Conservation (phyloP, 2,329 filamentous ascomycete genomes). For the Arthrobotrys pseudoclavata region DNA sequence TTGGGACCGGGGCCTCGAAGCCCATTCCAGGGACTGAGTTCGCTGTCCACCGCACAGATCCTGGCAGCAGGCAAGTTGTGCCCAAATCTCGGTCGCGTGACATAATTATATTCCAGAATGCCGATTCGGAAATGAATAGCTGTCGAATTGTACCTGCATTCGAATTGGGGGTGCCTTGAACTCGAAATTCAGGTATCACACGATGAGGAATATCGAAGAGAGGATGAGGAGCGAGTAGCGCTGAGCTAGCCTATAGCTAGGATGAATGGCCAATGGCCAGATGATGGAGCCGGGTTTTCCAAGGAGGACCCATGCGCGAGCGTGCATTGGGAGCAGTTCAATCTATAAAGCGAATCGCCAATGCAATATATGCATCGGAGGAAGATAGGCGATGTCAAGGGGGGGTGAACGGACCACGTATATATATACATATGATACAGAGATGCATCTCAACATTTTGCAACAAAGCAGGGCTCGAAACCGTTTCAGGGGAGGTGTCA, state of each 20-base stretch:
- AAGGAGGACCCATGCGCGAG: constrained; percentile 23
- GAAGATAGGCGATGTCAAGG: constrained; percentile 21
- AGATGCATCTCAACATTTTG: constrained; percentile 29
- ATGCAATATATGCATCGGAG: constrained; percentile 21
- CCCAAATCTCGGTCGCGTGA: neutral
- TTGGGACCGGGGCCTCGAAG: constrained; percentile 74
- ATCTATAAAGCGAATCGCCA: constrained; percentile 22
- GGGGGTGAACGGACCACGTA: constrained; percentile 23
- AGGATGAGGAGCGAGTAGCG: constrained; percentile 30
- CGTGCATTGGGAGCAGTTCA: constrained; percentile 7
- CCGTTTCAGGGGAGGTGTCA: constrained; percentile 15
- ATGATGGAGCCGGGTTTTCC: constrained; percentile 13
- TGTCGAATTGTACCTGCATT: constrained; percentile 60
- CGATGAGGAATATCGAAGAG: constrained; percentile 52
- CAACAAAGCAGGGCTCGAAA: constrained; percentile 7
- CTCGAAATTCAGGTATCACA: constrained; percentile 49
- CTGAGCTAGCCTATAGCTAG: constrained; percentile 24
- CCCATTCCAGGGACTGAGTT: constrained; percentile 69
- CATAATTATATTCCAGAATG: neutral
- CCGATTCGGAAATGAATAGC: constrained; percentile 10
- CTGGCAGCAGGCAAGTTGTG: constrained; percentile 75
- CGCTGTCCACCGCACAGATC: constrained; percentile 81
- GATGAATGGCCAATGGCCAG: neutral
- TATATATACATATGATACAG: constrained; percentile 30
- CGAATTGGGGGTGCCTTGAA: constrained; percentile 52